Percentiles rank a stretch among this genome's conserved stretches.
Evolutionary conservation across 2,329 filamentous ascomycete species (phyloP).

Genomic region (Fusarium buxicola): DNA sequence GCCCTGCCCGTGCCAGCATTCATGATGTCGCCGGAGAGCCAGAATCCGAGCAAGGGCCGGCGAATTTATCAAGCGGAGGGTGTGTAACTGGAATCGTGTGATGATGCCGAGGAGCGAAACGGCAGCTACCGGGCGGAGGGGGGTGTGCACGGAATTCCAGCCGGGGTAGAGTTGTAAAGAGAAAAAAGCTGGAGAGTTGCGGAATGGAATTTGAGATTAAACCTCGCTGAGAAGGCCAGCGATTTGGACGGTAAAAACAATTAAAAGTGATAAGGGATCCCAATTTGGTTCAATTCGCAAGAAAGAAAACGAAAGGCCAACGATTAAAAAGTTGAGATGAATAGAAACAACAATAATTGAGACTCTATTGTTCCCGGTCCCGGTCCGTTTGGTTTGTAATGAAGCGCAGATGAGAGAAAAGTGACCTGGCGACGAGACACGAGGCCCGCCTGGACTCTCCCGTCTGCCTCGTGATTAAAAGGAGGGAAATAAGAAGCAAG

Average conservation of each 20-base stretch:
- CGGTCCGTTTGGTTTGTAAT: conserved; percentile 11
- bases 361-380: conserved; percentile 19
- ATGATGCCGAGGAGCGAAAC: conserved; percentile 48
- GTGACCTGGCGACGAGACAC: conserved; percentile 3
- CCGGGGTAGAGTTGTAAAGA: conserved; percentile 33
- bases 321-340: conserved; percentile 12
- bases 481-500: background rate
- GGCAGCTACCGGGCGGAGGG: conserved; percentile 46
- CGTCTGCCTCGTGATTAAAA: background rate
- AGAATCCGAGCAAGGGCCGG: conserved; percentile 44
- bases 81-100: conserved; percentile 52
- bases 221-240: background rate
- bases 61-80: conserved; percentile 44
- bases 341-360: conserved; percentile 23
- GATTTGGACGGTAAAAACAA: conserved; percentile 5
- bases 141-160: conserved; percentile 44
- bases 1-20: conserved; percentile 64
- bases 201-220: background rate
- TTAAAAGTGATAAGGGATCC: conserved; percentile 11
- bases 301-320: conserved; percentile 1
- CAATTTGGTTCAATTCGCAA: conserved; percentile 1
- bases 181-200: conserved; percentile 7
- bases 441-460: conserved; percentile 12
- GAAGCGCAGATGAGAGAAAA: conserved; percentile 10
- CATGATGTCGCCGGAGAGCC: conserved; percentile 48